Evolutionary conservation across 106 monocot genomes (phyloP).

Genomic region (Dioscorea dumetorum): DNA sequence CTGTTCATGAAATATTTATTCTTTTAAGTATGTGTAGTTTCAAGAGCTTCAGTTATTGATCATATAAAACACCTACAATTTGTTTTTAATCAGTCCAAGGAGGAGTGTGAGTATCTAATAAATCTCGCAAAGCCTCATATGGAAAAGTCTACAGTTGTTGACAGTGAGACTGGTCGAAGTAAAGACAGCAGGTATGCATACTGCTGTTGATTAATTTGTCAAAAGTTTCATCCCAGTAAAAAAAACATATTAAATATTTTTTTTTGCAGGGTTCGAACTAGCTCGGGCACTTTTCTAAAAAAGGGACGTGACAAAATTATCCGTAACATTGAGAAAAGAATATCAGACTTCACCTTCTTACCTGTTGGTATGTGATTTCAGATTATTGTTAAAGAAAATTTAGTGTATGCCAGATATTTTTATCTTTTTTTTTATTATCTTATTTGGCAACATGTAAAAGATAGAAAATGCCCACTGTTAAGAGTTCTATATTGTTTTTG

Average conservation of each 20-base stretch:
- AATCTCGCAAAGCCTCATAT: slow-evolving; percentile 16
- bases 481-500: neutral
- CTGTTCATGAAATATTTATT: too few relatives aligned
- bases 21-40: neutral
- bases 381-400: neutral
- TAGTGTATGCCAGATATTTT: neutral
- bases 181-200: slow-evolving; percentile 15
- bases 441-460: neutral
- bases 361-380: slow-evolving; percentile 40
- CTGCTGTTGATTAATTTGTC: neutral
- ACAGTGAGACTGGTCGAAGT: slow-evolving; percentile 8
- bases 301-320: slow-evolving; percentile 56
- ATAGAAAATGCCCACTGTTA: neutral
- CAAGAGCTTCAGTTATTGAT: neutral
- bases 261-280: slow-evolving; percentile 49
- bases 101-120: slow-evolving; percentile 20
- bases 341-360: slow-evolving; percentile 68
- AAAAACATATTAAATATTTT: neutral
- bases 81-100: slow-evolving; percentile 14
- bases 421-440: neutral
- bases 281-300: slow-evolving; percentile 60
- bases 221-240: neutral
- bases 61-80: neutral
- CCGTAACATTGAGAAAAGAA: slow-evolving; percentile 60
- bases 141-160: slow-evolving; percentile 17